A percentile compares a stretch with the other conserved stretches of the same genome.
phyloP scores from a whole-genome alignment of 345 rosid species.

The Salix viminalis region DNA sequence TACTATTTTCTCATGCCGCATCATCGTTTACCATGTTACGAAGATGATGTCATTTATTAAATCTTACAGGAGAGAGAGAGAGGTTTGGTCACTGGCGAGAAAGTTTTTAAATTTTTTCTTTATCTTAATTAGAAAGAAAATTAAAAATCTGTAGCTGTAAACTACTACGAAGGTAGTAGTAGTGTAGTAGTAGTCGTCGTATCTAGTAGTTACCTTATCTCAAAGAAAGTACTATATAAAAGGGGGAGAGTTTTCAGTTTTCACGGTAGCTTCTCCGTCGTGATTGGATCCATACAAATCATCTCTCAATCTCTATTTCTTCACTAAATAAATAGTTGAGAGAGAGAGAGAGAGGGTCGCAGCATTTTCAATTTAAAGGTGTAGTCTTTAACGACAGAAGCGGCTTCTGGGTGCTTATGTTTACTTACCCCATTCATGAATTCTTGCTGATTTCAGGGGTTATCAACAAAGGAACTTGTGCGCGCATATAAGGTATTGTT shows the following conservation, averaged over 20 bases:
- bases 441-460: constrained; percentile 23
- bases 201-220: background rate
- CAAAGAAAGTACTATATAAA: background rate
- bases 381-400: background rate
- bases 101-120: no score
- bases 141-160: background rate
- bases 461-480: background rate
- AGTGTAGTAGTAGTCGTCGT: no score
- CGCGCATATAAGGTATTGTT: constrained; percentile 28
- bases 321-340: background rate
- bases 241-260: constrained; percentile 9
- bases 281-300: constrained; percentile 56
- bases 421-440: constrained; percentile 11
- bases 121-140: no score
- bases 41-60: background rate
- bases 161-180: background rate
- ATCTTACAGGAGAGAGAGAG: background rate
- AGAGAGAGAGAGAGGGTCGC: background rate
- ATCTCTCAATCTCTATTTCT: constrained; percentile 25
- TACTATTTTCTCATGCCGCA: background rate
- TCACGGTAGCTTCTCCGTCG: constrained; percentile 36
- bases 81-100: no score
- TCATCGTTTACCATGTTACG: no score
- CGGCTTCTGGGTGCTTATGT: background rate
- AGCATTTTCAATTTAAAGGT: background rate